Evolutionary conservation across 1,139 yeast species (phyloP), one percentile per base, ranked within the genome.

Genomic region (Suhomyces chickasaworum): DNA sequence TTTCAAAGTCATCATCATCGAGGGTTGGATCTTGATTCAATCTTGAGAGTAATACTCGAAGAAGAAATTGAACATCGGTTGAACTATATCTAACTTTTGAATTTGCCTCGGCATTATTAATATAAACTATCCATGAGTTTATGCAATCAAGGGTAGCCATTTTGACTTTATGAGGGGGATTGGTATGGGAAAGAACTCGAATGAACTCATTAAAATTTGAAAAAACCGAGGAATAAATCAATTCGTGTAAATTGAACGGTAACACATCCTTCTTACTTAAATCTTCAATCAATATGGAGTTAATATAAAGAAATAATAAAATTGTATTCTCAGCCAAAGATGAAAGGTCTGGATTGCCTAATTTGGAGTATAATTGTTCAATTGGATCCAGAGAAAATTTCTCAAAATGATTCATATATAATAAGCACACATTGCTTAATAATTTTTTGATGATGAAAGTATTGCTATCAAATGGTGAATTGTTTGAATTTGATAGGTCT

Each of bases 241-340:
- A 46, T 41, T 49, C 49, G 49, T 58, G 42, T 45, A 48, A 25
- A 27, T 42, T 38, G 44, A 40, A 18, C 35, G 51, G 27, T 17
- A 45, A 17, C 41, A 53, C 57, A 46, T 64, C 72, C 42, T 61
- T 63, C 51, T 76, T 78, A 27, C 68, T 56, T 8, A 77, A 54
- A 51, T 85, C 90, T 57, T 84, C 90, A 1, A 76, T 78, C 1
- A 83, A 56, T 15, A 81, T 80, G 20, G 83, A 71, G 23, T 50
- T 42, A n/a, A 60, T 53, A 7, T 43, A 43, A 9, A 60, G 50
- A 18, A 57, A 36, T 1, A 61, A 42, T 2, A 41, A 37, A 4
- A 56, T 33, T 39, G 41, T 50, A 12, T 42, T 39, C 10, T 51
- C 51, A 32, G 30, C 41, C 8, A 48, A 37, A 2, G 45, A 37